Conservation (phyloP, 768 basidiomycete genomes). For the Chiua virens region DNA sequence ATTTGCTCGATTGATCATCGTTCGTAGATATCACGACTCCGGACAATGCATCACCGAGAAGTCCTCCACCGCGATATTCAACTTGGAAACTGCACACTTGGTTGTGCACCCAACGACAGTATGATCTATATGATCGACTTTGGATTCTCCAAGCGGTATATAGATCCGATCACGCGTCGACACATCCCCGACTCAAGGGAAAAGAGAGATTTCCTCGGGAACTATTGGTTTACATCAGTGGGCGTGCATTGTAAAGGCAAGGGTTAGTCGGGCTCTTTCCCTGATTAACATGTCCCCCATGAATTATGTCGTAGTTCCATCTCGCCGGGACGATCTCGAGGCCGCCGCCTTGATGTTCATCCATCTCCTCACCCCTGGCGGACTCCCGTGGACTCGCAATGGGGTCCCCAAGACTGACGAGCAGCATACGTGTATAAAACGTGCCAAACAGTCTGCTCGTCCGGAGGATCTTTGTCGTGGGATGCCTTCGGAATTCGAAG, state of each 20-base stretch:
- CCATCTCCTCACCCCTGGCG: slow-evolving; percentile 73
- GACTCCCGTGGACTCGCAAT: slow-evolving; percentile 76
- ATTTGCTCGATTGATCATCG: slow-evolving; percentile 6
- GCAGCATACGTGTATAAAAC: slow-evolving; percentile 62
- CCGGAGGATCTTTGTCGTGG: slow-evolving; percentile 70
- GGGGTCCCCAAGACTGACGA: slow-evolving; percentile 73
- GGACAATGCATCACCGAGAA: slow-evolving; percentile 73
- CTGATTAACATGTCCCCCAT: slow-evolving; percentile 18
- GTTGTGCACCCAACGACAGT: slow-evolving; percentile 55
- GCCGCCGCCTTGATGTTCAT: slow-evolving; percentile 78
- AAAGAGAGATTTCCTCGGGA: slow-evolving; percentile 77
- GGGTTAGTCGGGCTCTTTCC: slow-evolving; percentile 42
- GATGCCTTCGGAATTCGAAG: slow-evolving; percentile 71
- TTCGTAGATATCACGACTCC: slow-evolving; percentile 66
- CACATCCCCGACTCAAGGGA: slow-evolving; percentile 70
- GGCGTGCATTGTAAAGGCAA: slow-evolving; percentile 76
- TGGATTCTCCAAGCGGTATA: slow-evolving; percentile 78
- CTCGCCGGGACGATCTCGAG: slow-evolving; percentile 77
- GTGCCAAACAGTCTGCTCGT: slow-evolving; percentile 57
- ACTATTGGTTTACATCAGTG: slow-evolving; percentile 83
- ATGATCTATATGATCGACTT: slow-evolving; percentile 84
- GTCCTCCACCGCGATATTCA: slow-evolving; percentile 80
- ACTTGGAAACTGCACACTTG: slow-evolving; percentile 73
- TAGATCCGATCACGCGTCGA: slow-evolving; percentile 61
- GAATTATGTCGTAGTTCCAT: slow-evolving; percentile 54